These are phyloP conservation scores for Yarrowia sp. DNA, from an alignment of 805 yeast species.

Conservation along the genomic window DNA sequence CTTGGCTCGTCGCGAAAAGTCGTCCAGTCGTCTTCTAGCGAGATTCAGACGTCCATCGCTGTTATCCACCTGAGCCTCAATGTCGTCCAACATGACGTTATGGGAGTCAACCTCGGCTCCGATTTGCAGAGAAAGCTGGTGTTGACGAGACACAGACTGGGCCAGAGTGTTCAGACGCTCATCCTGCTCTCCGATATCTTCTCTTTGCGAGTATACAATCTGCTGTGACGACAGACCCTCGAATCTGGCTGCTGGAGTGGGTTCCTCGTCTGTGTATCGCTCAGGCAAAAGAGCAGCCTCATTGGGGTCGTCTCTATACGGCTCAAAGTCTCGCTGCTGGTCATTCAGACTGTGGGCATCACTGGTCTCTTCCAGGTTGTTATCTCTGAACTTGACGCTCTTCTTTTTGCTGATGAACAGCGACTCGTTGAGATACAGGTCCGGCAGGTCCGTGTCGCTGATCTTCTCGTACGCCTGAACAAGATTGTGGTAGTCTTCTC, in stretches of 20 bases:
- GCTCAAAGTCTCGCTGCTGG: conserved; percentile 41
- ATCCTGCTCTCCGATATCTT: conserved; percentile 51
- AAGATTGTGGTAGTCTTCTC: conserved; percentile 35
- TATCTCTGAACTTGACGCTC: conserved; percentile 34
- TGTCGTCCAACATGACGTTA: conserved; percentile 50
- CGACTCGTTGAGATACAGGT: conserved; percentile 37
- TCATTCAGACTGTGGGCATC: conserved; percentile 26
- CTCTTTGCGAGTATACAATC: conserved; percentile 45
- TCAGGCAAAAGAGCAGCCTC: conserved; percentile 31
- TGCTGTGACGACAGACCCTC: conserved; percentile 35
- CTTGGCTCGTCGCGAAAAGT: conserved; percentile 51
- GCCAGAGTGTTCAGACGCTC: conserved; percentile 50
- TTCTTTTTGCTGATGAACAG: conserved; percentile 30
- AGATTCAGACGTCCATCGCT: conserved; percentile 48
- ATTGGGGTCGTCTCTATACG: conserved; percentile 47
- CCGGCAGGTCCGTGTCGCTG: conserved; percentile 25
- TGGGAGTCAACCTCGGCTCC: conserved; percentile 52
- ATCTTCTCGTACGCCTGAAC: conserved; percentile 34
- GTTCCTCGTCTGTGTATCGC: conserved; percentile 31
- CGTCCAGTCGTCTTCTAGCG: conserved; percentile 50
- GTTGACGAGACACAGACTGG: conserved; percentile 51
- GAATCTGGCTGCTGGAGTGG: conserved; percentile 32
- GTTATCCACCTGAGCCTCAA: conserved; percentile 52
- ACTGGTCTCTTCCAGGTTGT: conserved; percentile 23
- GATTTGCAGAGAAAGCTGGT: conserved; percentile 51